phyloP scores from a whole-genome alignment of 2,329 filamentous ascomycete species.

The Calonectria honghensis region DNA sequence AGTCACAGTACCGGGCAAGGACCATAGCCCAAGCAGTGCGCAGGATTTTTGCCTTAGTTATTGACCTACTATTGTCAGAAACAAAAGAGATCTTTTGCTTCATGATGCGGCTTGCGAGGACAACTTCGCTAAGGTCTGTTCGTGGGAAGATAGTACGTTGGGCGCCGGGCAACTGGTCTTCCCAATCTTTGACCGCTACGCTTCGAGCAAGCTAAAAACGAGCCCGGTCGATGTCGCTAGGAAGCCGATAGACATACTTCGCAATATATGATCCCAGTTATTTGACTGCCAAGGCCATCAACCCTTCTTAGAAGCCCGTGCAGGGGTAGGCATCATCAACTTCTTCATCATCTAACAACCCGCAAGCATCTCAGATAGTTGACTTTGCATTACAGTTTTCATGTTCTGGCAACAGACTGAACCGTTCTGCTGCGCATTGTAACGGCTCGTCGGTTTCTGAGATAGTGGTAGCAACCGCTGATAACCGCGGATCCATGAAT shows the following conservation, averaged over 20 bases:
- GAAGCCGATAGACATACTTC: neutral
- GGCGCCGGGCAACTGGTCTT: slow-evolving; percentile 11
- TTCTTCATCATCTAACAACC: neutral
- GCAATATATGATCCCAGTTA: neutral
- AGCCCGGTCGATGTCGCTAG: neutral
- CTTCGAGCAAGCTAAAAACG: neutral
- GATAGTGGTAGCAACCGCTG: neutral
- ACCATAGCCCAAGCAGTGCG: slow-evolving; percentile 70
- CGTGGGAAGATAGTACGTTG: slow-evolving; percentile 26
- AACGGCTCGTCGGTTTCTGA: neutral
- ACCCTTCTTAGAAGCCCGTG: neutral
- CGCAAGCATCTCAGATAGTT: neutral
- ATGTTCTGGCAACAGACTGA: neutral
- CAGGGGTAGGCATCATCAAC: neutral
- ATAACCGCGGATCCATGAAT: neutral
- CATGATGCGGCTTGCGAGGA: slow-evolving; percentile 61
- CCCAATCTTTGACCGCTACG: neutral
- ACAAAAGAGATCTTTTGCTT: slow-evolving; percentile 66
- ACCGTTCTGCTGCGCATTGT: neutral
- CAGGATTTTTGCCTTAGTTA: slow-evolving; percentile 43
- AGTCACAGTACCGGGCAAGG: slow-evolving; percentile 67
- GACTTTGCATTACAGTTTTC: neutral
- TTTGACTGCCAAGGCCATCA: neutral
- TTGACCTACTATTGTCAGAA: neutral
- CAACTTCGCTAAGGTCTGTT: neutral